These are phyloP conservation scores for Medicago lupulina DNA, from an alignment of 306 rosid genomes.

Conservation along the genomic window DNA sequence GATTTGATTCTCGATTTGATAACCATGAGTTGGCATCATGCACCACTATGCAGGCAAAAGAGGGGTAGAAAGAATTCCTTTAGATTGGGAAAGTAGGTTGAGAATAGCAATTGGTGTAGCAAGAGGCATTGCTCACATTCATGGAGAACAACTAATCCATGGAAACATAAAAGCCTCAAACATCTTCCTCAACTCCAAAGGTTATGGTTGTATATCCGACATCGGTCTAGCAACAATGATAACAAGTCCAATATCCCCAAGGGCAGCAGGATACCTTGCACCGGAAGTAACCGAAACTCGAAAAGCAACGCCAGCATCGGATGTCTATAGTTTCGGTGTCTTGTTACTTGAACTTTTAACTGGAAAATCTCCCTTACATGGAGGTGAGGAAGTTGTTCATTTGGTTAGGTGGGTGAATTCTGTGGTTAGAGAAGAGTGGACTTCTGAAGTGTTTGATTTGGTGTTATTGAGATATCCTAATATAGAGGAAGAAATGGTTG, in stretches of 20 bases:
- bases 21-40: neutral
- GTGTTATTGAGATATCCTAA: constrained; percentile 72
- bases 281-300: constrained; percentile 75
- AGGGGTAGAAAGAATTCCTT: constrained; percentile 59
- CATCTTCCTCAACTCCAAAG: constrained; percentile 72
- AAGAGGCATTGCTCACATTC: constrained; percentile 83
- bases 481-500: constrained; percentile 92
- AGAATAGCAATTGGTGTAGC: constrained; percentile 78
- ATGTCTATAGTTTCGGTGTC: constrained; percentile 82
- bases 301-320: constrained; percentile 63
- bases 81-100: constrained; percentile 79
- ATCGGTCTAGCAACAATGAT: constrained; percentile 65
- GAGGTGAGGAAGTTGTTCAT: constrained; percentile 74
- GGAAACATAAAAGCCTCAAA: constrained; percentile 89
- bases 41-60: constrained; percentile 58
- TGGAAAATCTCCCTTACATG: constrained; percentile 70
- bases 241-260: constrained; percentile 58
- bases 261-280: constrained; percentile 79
- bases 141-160: constrained; percentile 72
- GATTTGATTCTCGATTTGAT: neutral
- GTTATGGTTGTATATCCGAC: constrained; percentile 80
- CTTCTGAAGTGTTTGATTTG: constrained; percentile 88
- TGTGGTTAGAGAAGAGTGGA: constrained; percentile 96
- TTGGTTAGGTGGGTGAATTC: constrained; percentile 95
- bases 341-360: constrained; percentile 86